phyloP scores from a whole-genome alignment of 148 eudicot species.

The Persicaria tinctoria region DNA sequence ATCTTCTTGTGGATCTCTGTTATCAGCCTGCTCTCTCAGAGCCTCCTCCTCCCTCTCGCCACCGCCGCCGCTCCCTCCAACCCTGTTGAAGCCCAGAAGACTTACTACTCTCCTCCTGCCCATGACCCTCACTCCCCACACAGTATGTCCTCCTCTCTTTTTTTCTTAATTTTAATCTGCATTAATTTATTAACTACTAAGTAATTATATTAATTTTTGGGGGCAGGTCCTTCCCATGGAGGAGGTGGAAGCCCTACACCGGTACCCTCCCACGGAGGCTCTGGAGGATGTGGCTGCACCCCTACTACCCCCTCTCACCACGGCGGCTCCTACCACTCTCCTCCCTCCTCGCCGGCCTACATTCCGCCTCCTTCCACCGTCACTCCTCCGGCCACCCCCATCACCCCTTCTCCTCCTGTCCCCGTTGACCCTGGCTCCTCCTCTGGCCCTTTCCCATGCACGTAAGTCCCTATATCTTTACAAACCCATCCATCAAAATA shows the following conservation, averaged over 20 bases:
- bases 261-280: constrained; percentile 13
- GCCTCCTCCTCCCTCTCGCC: neutral
- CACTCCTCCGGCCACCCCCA: constrained; percentile 21
- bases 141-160: neutral
- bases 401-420: constrained; percentile 23
- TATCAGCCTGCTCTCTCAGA: neutral
- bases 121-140: neutral
- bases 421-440: constrained; percentile 18
- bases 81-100: neutral
- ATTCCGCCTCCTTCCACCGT: constrained; percentile 19
- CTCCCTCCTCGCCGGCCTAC: constrained; percentile 20
- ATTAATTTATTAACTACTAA: no score
- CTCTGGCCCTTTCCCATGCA: constrained; percentile 61
- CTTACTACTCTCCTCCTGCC: neutral
- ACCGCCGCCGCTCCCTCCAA: neutral
- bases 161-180: neutral
- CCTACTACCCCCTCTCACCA: constrained; percentile 36
- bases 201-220: neutral
- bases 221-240: neutral
- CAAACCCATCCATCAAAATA: neutral
- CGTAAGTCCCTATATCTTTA: constrained; percentile 42
- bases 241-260: neutral
- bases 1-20: neutral
- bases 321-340: constrained; percentile 16
- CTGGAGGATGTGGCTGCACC: constrained; percentile 19